A percentile compares a stretch with the other conserved stretches of the same genome.
Conservation (phyloP, 2,329 filamentous ascomycete genomes). For the Rhynchosporium secalis region DNA sequence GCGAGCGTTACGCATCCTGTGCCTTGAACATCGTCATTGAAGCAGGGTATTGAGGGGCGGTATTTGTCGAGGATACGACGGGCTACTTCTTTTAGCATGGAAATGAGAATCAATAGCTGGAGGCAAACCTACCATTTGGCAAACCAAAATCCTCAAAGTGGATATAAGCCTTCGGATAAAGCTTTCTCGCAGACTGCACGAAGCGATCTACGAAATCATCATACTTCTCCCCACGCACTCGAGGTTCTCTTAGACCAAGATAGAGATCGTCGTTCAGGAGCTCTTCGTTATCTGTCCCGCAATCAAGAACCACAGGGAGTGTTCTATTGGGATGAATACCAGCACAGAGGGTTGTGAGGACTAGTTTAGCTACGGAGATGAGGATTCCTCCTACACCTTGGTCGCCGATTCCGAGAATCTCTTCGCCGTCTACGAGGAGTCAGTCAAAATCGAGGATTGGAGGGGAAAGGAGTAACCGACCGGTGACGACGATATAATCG, state of each 20-base stretch:
- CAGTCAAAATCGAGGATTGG: conserved; percentile 13
- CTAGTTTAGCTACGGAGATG: conserved; percentile 81
- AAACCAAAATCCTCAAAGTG: conserved; percentile 91
- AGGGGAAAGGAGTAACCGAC: conserved; percentile 51
- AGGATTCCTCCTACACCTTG: conserved; percentile 84
- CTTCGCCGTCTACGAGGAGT: conserved; percentile 51
- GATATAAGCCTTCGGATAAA: conserved; percentile 78
- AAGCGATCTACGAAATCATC: conserved; percentile 77
- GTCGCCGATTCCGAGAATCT: conserved; percentile 87
- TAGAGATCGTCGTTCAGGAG: conserved; percentile 77
- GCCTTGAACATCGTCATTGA: conserved; percentile 90
- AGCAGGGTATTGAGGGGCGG: conserved; percentile 72
- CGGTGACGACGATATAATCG: conserved; percentile 85
- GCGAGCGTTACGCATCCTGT: conserved; percentile 86
- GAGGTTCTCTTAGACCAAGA: conserved; percentile 67
- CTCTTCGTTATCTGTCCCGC: conserved; percentile 78
- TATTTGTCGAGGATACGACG: conserved; percentile 76
- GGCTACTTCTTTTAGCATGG: conserved; percentile 38
- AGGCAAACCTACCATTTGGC: conserved; percentile 54
- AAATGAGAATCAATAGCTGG: not conserved
- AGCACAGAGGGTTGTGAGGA: conserved; percentile 81
- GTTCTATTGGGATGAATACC: conserved; percentile 79
- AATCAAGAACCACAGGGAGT: conserved; percentile 80
- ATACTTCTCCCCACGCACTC: conserved; percentile 70
- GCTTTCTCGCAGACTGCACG: conserved; percentile 63